Evolutionary conservation across 805 yeast species (phyloP).

Genomic region (Lachancea sp.): DNA sequence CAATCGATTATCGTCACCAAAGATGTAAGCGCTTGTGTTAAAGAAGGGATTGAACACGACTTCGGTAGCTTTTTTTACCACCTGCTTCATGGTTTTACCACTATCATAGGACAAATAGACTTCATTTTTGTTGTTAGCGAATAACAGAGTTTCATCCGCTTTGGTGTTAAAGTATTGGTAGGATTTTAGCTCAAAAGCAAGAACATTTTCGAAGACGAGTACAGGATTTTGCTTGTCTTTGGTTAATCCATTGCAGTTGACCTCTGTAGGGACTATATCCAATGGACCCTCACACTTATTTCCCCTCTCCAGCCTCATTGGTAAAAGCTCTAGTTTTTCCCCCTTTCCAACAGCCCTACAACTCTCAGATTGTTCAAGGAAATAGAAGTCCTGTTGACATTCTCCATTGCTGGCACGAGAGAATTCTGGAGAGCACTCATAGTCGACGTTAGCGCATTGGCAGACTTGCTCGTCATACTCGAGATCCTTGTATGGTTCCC

Average conservation of each 20-base stretch:
- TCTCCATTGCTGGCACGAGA: constrained; percentile 32
- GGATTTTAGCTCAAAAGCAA: constrained; percentile 49
- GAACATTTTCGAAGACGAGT: constrained; percentile 34
- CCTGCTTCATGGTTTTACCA: constrained; percentile 44
- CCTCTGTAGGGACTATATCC: constrained; percentile 24
- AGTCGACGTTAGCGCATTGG: constrained; percentile 57
- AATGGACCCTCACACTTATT: constrained; percentile 24
- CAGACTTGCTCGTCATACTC: constrained; percentile 48
- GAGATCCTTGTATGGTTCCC: constrained; percentile 34
- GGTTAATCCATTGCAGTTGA: constrained; percentile 23
- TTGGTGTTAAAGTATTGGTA: constrained; percentile 42
- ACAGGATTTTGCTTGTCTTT: constrained; percentile 30
- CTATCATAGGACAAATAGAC: constrained; percentile 68
- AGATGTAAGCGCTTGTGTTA: constrained; percentile 29
- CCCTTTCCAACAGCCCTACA: constrained; percentile 16
- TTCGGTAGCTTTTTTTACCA: constrained; percentile 44
- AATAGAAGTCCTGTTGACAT: constrained; percentile 41
- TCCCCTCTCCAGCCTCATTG: constrained; percentile 15
- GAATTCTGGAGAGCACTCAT: constrained; percentile 61
- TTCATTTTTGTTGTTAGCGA: constrained; percentile 46
- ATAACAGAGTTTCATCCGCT: constrained; percentile 59
- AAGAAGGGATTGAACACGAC: constrained; percentile 52
- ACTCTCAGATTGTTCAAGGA: constrained; percentile 16
- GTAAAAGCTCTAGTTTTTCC: constrained; percentile 12
- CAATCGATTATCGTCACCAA: constrained; percentile 45